Evolutionary conservation across 192 early-diverging fungal species (phyloP).

Genomic region (Lobulomyces angularis): DNA sequence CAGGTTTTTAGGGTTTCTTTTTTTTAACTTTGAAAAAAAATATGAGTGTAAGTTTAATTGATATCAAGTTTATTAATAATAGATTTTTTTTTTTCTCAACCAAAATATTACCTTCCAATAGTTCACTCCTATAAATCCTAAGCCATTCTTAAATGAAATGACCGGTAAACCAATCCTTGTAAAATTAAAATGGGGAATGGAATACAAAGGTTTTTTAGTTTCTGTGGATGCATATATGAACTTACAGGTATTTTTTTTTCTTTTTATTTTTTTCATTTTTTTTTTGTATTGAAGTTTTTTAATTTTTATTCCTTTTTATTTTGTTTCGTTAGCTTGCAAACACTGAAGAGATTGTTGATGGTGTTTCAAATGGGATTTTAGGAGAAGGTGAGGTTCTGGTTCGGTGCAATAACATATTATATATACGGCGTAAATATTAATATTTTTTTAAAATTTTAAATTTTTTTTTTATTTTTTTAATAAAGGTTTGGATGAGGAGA

Average conservation of each 20-base stretch:
- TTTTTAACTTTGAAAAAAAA: too few relatives aligned
- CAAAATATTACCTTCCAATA: constrained; percentile 16
- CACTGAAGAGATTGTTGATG: constrained; percentile 92
- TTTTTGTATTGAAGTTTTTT: constrained; percentile 8
- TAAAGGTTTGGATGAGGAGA: too few relatives aligned
- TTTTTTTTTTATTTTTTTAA: too few relatives aligned
- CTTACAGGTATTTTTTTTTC: constrained; percentile 48
- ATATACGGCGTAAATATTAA: too few relatives aligned
- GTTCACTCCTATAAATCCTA: constrained; percentile 93
- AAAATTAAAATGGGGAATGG: constrained; percentile 96
- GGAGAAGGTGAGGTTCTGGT: constrained; percentile 95
- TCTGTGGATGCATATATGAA: constrained; percentile 98
- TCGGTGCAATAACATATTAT: constrained; percentile 77
- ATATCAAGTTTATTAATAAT: too few relatives aligned
- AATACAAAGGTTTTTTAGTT: constrained; percentile 85
- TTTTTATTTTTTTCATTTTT: constrained; percentile 4
- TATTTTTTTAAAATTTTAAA: too few relatives aligned
- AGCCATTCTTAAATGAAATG: constrained; percentile 85
- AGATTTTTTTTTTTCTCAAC: too few relatives aligned
- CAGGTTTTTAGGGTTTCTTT: too few relatives aligned
- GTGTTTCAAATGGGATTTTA: constrained; percentile 69
- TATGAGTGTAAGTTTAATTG: too few relatives aligned
- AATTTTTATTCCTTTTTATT: constrained; percentile 3
- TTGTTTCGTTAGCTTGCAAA: constrained; percentile 59
- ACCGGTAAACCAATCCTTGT: constrained; percentile 85